Evolutionary conservation across 495 filamentous ascomycete genomes (phyloP).

Genomic region (Gamarada debralockiae): DNA sequence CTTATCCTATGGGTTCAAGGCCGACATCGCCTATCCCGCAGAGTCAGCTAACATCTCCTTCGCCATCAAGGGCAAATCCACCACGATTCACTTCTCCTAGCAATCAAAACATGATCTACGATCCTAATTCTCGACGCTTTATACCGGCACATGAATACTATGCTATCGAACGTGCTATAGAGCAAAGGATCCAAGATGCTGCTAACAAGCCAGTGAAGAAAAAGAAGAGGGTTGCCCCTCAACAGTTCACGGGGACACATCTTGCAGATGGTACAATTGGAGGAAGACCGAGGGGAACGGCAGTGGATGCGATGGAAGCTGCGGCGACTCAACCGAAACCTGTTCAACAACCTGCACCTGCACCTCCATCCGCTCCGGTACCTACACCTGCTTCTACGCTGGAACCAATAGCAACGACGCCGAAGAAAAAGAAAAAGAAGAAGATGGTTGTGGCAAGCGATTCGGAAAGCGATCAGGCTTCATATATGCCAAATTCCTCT

Average conservation of each 20-base stretch:
- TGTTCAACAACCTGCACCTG: background rate
- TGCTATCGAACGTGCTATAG: slow-evolving; percentile 33
- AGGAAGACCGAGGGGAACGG: slow-evolving; percentile 31
- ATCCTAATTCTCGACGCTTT: slow-evolving; percentile 55
- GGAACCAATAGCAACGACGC: slow-evolving; percentile 3
- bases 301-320: slow-evolving; percentile 23
- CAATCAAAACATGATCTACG: slow-evolving; percentile 45
- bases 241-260: slow-evolving; percentile 40
- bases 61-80: slow-evolving; percentile 18
- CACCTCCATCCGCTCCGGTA: background rate
- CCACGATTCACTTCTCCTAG: slow-evolving; percentile 14
- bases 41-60: slow-evolving; percentile 26
- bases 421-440: slow-evolving; percentile 18
- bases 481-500: slow-evolving; percentile 21
- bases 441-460: slow-evolving; percentile 13
- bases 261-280: slow-evolving; percentile 34
- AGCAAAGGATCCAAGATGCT: slow-evolving; percentile 39
- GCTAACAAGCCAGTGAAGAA: slow-evolving; percentile 47
- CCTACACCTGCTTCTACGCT: background rate
- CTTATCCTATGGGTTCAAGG: slow-evolving; percentile 63
- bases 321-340: background rate
- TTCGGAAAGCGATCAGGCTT: slow-evolving; percentile 20
- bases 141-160: slow-evolving; percentile 34
- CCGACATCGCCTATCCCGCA: slow-evolving; percentile 17
- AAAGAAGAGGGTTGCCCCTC: slow-evolving; percentile 46